Percentiles rank a stretch among this genome's conserved stretches.
Conservation (phyloP, 2,329 filamentous ascomycete species). For the Hypoxylon sp. region DNA sequence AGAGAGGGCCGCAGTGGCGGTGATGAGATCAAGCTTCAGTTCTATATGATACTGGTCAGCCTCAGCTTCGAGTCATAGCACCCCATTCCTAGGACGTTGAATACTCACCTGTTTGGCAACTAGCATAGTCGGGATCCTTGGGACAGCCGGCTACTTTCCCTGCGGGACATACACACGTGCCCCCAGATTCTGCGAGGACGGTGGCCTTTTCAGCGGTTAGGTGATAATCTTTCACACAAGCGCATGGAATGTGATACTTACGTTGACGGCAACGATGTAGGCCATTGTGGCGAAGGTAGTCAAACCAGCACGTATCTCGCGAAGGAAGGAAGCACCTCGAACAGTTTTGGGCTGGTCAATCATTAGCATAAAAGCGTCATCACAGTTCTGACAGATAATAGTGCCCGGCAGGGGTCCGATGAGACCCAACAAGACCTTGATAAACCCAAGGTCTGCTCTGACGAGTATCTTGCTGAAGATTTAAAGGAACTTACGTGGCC, state of each 20-base stretch:
- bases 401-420: neutral
- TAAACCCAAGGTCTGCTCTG: constrained; percentile 10
- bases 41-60: constrained; percentile 52
- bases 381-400: neutral
- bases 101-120: constrained; percentile 61
- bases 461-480: constrained; percentile 1
- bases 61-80: neutral
- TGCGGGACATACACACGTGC: constrained; percentile 75
- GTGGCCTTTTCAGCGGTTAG: constrained; percentile 63
- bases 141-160: constrained; percentile 61
- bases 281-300: constrained; percentile 87
- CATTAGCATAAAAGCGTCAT: constrained; percentile 28
- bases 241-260: constrained; percentile 47
- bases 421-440: neutral
- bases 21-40: constrained; percentile 81
- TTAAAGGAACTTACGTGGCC: constrained; percentile 67
- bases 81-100: neutral
- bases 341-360: constrained; percentile 71
- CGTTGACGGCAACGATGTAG: constrained; percentile 83
- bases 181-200: constrained; percentile 80
- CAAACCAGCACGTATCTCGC: constrained; percentile 81
- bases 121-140: constrained; percentile 57
- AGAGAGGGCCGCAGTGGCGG: constrained; percentile 83
- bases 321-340: constrained; percentile 76
- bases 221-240: neutral